Percentiles rank a stretch among this genome's conserved stretches.
Evolutionary conservation across 768 basidiomycete genomes (phyloP).

Genomic region (Tulasnella calospora): DNA sequence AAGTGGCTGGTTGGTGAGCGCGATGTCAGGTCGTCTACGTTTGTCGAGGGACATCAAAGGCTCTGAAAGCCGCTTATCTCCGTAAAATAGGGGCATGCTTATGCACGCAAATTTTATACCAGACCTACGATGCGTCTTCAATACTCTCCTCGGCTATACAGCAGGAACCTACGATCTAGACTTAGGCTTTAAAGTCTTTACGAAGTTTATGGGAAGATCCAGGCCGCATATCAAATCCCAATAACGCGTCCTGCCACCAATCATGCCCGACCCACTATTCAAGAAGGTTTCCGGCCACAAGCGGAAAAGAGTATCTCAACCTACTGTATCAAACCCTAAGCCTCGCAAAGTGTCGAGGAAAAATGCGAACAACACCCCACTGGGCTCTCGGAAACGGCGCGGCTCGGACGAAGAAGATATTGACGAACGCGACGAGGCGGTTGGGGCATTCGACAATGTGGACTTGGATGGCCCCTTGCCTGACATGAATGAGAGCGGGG

Average conservation of each 20-base stretch:
- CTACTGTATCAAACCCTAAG: slow-evolving; percentile 2
- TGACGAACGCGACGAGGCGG: slow-evolving; percentile 8
- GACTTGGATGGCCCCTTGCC: slow-evolving; percentile 57
- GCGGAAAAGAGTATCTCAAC: slow-evolving; percentile 9
- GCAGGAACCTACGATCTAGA: not conserved
- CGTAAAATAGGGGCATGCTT: slow-evolving; percentile 1
- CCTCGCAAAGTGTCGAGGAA: not conserved
- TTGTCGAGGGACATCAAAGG: not conserved
- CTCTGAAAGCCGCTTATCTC: slow-evolving; percentile 1
- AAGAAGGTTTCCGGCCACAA: slow-evolving; percentile 4
- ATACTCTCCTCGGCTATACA: not conserved
- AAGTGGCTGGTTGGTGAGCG: not conserved
- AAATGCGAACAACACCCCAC: not conserved
- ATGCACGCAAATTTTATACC: slow-evolving; percentile 10
- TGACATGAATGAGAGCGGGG: slow-evolving; percentile 53
- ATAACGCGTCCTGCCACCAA: not conserved
- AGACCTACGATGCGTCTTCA: not conserved
- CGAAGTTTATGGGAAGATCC: not conserved
- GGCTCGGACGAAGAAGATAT: slow-evolving; percentile 14
- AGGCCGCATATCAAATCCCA: not conserved
- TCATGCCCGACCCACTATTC: slow-evolving; percentile 12
- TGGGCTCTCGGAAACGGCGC: slow-evolving; percentile 12
- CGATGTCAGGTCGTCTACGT: not conserved
- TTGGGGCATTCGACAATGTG: slow-evolving; percentile 55
- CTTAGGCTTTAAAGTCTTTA: not conserved